Percentiles rank a stretch among this genome's conserved stretches.
Evolutionary conservation across 371 early-diverging fungal genomes (phyloP).

Genomic region (Saksenaea vasiformis): DNA sequence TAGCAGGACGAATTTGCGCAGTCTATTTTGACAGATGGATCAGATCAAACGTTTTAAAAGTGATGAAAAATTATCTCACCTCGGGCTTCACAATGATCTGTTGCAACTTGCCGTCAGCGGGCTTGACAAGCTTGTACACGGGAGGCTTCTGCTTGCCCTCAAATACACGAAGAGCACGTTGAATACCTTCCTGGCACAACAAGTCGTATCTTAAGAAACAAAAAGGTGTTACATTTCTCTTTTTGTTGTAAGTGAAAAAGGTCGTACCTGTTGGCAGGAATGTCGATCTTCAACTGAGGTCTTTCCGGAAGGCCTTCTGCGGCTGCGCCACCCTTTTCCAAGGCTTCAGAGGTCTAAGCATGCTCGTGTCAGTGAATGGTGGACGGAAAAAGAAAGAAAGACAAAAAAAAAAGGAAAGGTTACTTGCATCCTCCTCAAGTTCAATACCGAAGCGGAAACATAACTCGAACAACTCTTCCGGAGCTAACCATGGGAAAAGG

Average conservation of each 20-base stretch:
- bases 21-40: conserved; percentile 46
- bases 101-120: conserved; percentile 62
- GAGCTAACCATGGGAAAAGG: conserved; percentile 46
- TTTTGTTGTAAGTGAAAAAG: background rate
- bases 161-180: conserved; percentile 85
- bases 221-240: background rate
- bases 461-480: conserved; percentile 92
- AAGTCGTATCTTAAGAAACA: conserved; percentile 89
- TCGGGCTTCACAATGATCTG: conserved; percentile 73
- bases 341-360: conserved; percentile 78
- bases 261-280: conserved; percentile 97
- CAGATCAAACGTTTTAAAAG: background rate
- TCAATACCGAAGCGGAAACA: conserved; percentile 99
- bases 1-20: conserved; percentile 80
- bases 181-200: conserved; percentile 94
- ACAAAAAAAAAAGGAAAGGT: background rate
- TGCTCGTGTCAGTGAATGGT: conserved; percentile 12
- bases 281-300: conserved; percentile 95
- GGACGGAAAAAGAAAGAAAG: conserved; percentile 3
- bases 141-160: conserved; percentile 71
- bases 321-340: conserved; percentile 70
- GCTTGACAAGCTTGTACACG: conserved; percentile 59
- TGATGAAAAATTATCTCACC: conserved; percentile 36
- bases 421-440: conserved; percentile 93
- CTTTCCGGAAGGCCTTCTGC: conserved; percentile 75